Base-by-base conservation (phyloP, 371 early-diverging fungal species). In the Parasitella parasitica region DNA sequence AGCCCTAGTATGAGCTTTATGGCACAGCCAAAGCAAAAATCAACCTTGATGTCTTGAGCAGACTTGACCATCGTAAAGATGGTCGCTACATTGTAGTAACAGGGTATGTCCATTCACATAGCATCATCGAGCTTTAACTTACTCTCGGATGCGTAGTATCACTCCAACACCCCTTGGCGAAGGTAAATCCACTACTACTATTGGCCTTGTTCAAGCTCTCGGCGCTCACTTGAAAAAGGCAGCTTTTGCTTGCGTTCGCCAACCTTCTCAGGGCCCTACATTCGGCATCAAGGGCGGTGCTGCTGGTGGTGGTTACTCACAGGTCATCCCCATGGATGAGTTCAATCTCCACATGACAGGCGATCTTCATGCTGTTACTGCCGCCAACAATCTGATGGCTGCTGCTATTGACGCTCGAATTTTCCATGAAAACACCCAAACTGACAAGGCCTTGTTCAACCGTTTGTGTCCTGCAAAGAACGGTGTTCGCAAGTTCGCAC, bases 221-320 rank as follows among this genome's bases (percentile, higher is more conserved):
- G 96, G 96, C 49, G 96, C 97, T 4, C 95, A 97, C 55, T 82
- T 96, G 61, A 83, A 89, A 57, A 89, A 90, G 73, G 81, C 87
- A 22, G 92, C 93, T 0, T 93, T 96, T 77, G 97, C 96, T 12
- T 97, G 97, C 81, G 96, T 97, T 20, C 90, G 98, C 41, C 97
- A 98, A 71, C 98, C 98, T 9, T 94, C 94, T 37, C 97, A 97
- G 70, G 98, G 98, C 13, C 98, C 98, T 18, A 98, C 98, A 4
- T 97, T 98, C 68, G 98, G 98, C 49, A 97, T 98, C 81, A 98
- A 98, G 78, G 98, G 97, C 54, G 98, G 98, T 38, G 98, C 98
- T 37, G 98, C 98, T 20, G 98, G 98, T 54, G 97, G 98, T 50
- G 97, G 98, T 22, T 97, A 97, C 76, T 91, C 97, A 16, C 97